Base-by-base conservation (phyloP, 805 yeast species). In the Candida boidinii region DNA sequence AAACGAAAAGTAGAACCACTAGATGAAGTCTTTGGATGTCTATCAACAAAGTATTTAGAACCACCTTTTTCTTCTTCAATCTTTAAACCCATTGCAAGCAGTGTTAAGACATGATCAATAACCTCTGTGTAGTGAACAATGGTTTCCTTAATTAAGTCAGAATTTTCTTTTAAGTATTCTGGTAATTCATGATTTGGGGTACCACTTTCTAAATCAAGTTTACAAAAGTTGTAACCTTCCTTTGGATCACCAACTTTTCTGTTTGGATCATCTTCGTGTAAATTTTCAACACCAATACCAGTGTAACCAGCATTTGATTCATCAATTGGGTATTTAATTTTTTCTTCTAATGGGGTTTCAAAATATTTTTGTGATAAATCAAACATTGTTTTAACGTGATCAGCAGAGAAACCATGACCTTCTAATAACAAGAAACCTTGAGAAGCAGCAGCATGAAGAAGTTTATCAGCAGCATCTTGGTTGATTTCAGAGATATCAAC, bases 1-100 rank as follows among this genome's bases (percentile, higher is more conserved):
- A 84, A 62, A 47, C 94, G 60, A 47, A 84, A 69, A 1, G 84
- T 70, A 2, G 84, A 63, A 11, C 87, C 86, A 17, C 80, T 72
- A 11, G 25, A 29, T 31, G 66, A 61, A 12, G 56, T 57, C 0
- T 76, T 68, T 23, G 62, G 58, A 45, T 79, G 84, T 45, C 81
- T 68, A 7, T 68, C 60, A 22, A 68, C 60, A 53, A 82, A 81
- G 84, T 87, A 82, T 13, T 73, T 63, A 9, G 49, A 48, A 36
- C 69, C 75, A 29, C 76, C 76, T 21, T 55, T 53, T 4, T 54
- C 42, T 35, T 68, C 75, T 38, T 79, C 81, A 28, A 82, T 72
- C 37, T 73, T 56, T 31, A 83, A 59, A 1, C 82, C 86, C 38
- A 66, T 56, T 0, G 86, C 83, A 29, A 84, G 59, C 15, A 79